Evolutionary conservation across 768 basidiomycete genomes (phyloP), one percentile per base, ranked within the genome.

Genomic region (Tricholoma matsutake): DNA sequence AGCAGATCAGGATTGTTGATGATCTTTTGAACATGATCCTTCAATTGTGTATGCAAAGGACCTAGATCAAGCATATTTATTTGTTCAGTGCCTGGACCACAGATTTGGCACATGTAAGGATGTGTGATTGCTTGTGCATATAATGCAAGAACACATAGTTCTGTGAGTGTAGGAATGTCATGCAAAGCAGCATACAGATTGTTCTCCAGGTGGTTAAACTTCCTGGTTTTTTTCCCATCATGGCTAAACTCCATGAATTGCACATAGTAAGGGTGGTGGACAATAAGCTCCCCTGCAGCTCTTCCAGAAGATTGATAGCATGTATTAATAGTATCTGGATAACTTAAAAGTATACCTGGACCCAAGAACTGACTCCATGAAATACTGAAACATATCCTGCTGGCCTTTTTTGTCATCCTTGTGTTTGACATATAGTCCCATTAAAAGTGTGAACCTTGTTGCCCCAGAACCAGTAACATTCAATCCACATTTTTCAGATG

Each of bases 321-420:
- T 2, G 65, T 75, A 59, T 74, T 76, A 57, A 63, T 71, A 0
- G 76, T 76, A 54, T 76, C 73, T 0, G 76, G 76, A 61, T 72
- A 77, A 22, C 29, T 52, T n/a, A 68, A 3, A 10, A 32, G 18
- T n/a, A 49, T 57, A 9, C 69, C 71, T 6, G 69, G 20, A 20
- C n/a, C 56, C 71, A 7, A 69, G 22, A n/a, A 55, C 11, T 5
- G 57, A n/a, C n/a, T 68, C 64, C 35, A 74, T 66, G 52, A 52
- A 73, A 31, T 62, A 60, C 3, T 25, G 29, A 47, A 57, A 66
- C 0, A 59, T 56, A 39, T 77, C 75, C 13, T 72, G 68, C 14
- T 72, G 65, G 28, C 78, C 78, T 53, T 73, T 73, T 60, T 75
- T 78, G 45, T 75, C 67, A 39, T 75, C 73, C 62, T 75, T 75